A percentile compares a stretch with the other conserved stretches of the same genome.
These are phyloP conservation scores for Aurifilum marmelostoma DNA, from an alignment of 2,329 filamentous ascomycete species.

Conservation along the genomic window DNA sequence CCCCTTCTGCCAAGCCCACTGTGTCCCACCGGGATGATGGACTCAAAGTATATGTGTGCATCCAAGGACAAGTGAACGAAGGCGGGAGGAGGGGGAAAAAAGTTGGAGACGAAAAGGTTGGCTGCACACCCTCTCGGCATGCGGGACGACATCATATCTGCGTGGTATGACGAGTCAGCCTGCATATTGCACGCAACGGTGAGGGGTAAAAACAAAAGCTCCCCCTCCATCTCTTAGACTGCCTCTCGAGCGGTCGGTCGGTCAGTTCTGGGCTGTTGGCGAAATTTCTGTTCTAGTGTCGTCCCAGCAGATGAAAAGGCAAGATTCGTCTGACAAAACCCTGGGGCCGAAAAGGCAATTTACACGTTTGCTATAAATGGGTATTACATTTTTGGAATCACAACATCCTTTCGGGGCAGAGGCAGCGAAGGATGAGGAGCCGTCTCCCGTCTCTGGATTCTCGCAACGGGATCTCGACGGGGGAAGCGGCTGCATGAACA, in stretches of 20 bases:
- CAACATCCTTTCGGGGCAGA: not conserved
- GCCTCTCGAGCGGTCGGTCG: not conserved
- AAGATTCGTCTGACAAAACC: not conserved
- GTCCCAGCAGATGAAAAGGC: no score
- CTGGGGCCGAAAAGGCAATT: not conserved
- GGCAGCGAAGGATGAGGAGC: not conserved
- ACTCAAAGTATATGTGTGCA: not conserved
- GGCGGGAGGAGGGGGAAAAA: not conserved
- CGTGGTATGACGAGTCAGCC: conserved; percentile 13
- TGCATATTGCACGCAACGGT: conserved; percentile 13
- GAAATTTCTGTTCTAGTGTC: not conserved
- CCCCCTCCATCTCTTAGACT: not conserved
- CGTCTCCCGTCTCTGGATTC: not conserved
- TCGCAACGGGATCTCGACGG: not conserved
- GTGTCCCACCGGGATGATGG: no score
- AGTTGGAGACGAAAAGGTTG: not conserved
- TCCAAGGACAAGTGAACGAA: not conserved
- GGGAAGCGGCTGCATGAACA: conserved; percentile 7
- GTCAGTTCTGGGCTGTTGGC: not conserved
- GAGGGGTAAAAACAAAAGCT: not conserved
- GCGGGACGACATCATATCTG: conserved; percentile 9
- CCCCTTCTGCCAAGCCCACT: not conserved
- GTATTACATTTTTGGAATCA: not conserved
- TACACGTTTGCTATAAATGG: not conserved
- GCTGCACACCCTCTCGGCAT: conserved; percentile 9